Base-by-base conservation (phyloP, 1,284 basidiomycete genomes). In the Boletellus deceptivus region DNA sequence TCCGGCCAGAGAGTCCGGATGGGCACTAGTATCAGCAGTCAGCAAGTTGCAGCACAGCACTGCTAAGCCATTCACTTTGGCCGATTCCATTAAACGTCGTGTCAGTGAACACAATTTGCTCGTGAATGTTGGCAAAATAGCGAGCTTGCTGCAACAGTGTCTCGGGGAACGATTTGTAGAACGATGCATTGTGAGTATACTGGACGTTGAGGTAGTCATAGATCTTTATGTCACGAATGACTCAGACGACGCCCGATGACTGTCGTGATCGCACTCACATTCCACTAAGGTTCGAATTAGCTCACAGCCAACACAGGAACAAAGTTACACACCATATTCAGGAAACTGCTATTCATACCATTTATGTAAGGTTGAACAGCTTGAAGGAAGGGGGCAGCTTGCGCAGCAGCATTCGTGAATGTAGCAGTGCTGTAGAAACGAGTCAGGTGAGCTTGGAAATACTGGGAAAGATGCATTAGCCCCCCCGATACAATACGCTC, bases 151-250 rank as follows among this genome's bases (percentile, higher is more conserved):
- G 53, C 43, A 71, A 57, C 41, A 70, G 64, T 3, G 68, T 70
- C 17, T 66, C 53, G 2, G 70, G 68, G 27, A 72, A 64, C 1
- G 52, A 54, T 0, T 61, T 42, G 40, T 66, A 61, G 54, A 75
- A 79, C 0, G 71, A 70, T 24, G 63, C 67, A 57, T 80, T 76
- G 59, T 83, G 79, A 34, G 75, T 77, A 47, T 67, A 70, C 48
- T 79, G 68, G 14, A 82, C 78, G 56, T 79, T 80, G 25, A 82
- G 65, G 51, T 68, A 74, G 54, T 77, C 79, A 52, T 76, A 83
- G 20, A 82, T 69, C 70, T 75, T 56, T 34, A 2, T 16, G 45
- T 55, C 31, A 42, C 17, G 13, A 46, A 34, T 8, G 20, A 0
- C 43, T 53, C n/a, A 52, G 53, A 43, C 14, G 37, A 49, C 14